A percentile compares a stretch with the other conserved stretches of the same genome.
phyloP scores from a whole-genome alignment of 371 early-diverging fungal species.

The Choanephora cucurbitarum region DNA sequence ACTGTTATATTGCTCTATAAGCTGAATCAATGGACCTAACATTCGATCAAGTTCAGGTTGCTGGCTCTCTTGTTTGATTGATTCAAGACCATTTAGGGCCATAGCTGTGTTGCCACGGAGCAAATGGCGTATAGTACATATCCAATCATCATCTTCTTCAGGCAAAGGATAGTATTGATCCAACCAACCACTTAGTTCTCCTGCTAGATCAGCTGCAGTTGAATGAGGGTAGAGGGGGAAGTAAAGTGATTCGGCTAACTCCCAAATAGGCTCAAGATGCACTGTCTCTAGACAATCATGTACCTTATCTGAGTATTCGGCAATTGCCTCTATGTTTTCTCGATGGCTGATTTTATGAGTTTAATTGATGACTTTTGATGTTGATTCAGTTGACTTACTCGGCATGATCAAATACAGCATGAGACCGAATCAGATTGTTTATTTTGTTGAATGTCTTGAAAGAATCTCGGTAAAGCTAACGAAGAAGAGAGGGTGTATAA shows the following conservation, averaged over 20 bases:
- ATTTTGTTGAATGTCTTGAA: constrained; percentile 3
- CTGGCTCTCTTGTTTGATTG: not conserved
- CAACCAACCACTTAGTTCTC: constrained; percentile 5
- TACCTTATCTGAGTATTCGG: constrained; percentile 2
- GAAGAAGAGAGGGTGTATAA: too few species aligned
- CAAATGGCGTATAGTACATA: not conserved
- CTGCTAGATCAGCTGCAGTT: not conserved
- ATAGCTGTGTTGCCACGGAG: constrained; percentile 14
- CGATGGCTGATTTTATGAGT: not conserved
- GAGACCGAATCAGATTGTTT: not conserved
- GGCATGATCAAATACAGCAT: too few species aligned
- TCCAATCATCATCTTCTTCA: not conserved
- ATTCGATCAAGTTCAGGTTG: too few species aligned
- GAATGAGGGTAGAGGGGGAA: constrained; percentile 2
- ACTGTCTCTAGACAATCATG: not conserved
- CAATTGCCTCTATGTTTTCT: not conserved
- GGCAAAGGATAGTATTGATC: not conserved
- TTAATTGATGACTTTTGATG: not conserved
- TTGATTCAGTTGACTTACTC: too few species aligned
- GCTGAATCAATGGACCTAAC: too few species aligned
- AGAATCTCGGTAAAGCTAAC: constrained; percentile 10
- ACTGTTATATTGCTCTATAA: too few species aligned
- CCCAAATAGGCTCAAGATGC: constrained; percentile 4
- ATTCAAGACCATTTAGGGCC: not conserved
- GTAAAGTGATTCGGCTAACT: constrained; percentile 2